These are phyloP conservation scores for Tetraselmis chui DNA, from an alignment of 139 green algal genomes.

Conservation along the genomic window DNA sequence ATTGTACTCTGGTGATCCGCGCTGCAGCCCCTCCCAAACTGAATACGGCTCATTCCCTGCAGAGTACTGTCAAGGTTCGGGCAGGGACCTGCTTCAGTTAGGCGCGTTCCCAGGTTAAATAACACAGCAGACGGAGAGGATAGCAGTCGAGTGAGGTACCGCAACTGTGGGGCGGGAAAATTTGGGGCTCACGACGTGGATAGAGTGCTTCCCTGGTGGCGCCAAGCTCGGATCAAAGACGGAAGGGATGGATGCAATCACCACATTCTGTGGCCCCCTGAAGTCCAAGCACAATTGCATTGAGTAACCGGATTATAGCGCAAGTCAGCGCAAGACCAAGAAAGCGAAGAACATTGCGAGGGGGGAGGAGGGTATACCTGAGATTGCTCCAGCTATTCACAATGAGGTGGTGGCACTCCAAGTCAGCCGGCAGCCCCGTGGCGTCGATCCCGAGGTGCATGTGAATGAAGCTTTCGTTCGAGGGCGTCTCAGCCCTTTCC, in stretches of 20 bases:
- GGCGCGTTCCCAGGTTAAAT: background rate
- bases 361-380: background rate
- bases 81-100: background rate
- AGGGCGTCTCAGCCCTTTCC: slow-evolving; percentile 9
- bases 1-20: slow-evolving; percentile 50
- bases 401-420: slow-evolving; percentile 79
- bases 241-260: slow-evolving; percentile 66
- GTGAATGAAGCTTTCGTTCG: slow-evolving; percentile 74
- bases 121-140: background rate
- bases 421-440: slow-evolving; percentile 47
- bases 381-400: slow-evolving; percentile 62
- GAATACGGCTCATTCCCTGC: slow-evolving; percentile 74
- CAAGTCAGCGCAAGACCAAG: no score
- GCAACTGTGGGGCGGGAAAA: no score
- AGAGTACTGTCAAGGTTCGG: slow-evolving; percentile 34
- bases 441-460: slow-evolving; percentile 84
- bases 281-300: no score
- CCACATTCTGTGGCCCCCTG: slow-evolving; percentile 44
- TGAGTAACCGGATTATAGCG: no score
- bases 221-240: slow-evolving; percentile 63
- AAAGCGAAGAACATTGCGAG: background rate
- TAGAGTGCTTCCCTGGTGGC: slow-evolving; percentile 40
- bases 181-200: slow-evolving; percentile 16
- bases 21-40: slow-evolving; percentile 57
- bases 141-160: no score